Evolutionary conservation across 1,139 yeast species (phyloP).

Genomic region (Yamadazyma blattariae): DNA sequence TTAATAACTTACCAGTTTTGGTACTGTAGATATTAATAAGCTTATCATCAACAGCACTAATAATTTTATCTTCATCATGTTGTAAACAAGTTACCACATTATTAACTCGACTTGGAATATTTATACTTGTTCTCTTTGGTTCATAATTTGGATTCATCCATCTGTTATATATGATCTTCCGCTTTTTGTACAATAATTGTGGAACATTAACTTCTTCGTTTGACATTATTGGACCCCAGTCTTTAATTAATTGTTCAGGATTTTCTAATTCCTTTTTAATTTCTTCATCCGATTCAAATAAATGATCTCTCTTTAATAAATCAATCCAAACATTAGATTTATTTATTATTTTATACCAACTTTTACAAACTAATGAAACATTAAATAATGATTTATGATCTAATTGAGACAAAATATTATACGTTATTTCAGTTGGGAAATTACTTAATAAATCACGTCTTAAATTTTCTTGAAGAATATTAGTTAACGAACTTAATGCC

Average conservation of each 20-base stretch:
- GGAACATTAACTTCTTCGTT: conserved; percentile 28
- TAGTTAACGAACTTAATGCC: conserved; percentile 65
- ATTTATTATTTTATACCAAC: conserved; percentile 67
- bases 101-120: conserved; percentile 55
- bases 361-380: conserved; percentile 62
- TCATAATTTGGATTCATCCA: conserved; percentile 80
- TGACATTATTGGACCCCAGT: conserved; percentile 26
- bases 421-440: conserved; percentile 76
- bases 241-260: conserved; percentile 25
- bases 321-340: conserved; percentile 61
- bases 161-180: conserved; percentile 61
- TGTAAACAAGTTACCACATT: conserved; percentile 93
- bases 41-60: conserved; percentile 90
- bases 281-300: conserved; percentile 32
- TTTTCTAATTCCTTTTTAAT: conserved; percentile 33
- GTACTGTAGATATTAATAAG: conserved; percentile 81
- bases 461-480: conserved; percentile 57
- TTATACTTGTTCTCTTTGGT: conserved; percentile 69
- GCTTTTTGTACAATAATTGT: conserved; percentile 63
- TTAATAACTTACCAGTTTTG: conserved; percentile 63
- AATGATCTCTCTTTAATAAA: conserved; percentile 51
- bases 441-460: conserved; percentile 69
- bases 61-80: conserved; percentile 85
- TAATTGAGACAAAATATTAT: conserved; percentile 62
- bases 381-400: conserved; percentile 63